Base-by-base conservation (phyloP, 2,329 filamentous ascomycete species). In the Talaromyces marneffei region DNA sequence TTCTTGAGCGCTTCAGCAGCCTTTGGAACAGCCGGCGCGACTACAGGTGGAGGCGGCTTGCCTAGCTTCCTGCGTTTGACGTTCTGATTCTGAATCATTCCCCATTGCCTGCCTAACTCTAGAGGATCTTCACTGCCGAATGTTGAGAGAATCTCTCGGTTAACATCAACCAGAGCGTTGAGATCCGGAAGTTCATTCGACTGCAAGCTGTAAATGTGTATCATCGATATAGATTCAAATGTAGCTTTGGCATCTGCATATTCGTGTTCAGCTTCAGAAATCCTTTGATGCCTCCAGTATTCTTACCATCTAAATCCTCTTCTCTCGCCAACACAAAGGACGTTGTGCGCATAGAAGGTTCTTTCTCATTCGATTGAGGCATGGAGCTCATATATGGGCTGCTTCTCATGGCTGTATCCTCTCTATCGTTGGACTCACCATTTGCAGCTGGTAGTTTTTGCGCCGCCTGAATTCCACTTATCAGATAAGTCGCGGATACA, bases 401-500 rank as follows among this genome's bases (percentile, higher is more conserved):
- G 70, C 84, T 87, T 61, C 81, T 83, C 81, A 88, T 87, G 64
- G 75, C 64, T 39, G 80, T 77, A 48, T 87, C 85, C 57, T 89
- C 87, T n/a, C 79, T 84, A 67, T 88, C 82, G 37, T 80, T 77
- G 25, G 70, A 64, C 25, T 25, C n/a, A 23, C 74, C 78, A 65
- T 80, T 81, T 10, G 73, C 67, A 27, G 67, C 61, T 25, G 69
- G 46, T 9, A 66, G 57, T 14, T 75, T 73, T 18, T 71, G 70
- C 5, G 70, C 69, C 58, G 75, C 80, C 69, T 85, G 88, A 23
- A 79, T 83, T 40, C 93, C 94, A 56, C 87, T 89, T 50, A 99
- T 72, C 54, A 97, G 79, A 75, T 97, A 99, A n/a, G 92, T 97
- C 48, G 93, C 94, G 77, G 95, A 85, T n/a, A 97, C 80, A 27